Conservation (phyloP, 1,139 yeast genomes). For the Saccharomycopsis crataegensis region DNA sequence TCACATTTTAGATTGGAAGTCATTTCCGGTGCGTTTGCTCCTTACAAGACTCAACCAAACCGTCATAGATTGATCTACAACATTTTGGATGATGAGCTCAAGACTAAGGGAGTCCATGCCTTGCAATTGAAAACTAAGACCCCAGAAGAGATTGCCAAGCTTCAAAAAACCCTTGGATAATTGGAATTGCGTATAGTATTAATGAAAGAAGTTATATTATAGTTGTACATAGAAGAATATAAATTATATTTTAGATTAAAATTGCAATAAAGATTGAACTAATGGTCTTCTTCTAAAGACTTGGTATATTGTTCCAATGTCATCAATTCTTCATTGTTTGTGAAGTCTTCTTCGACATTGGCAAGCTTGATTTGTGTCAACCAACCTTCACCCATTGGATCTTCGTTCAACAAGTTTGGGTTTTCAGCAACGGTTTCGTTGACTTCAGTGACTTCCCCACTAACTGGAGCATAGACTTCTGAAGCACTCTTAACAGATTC, state of each 20-base stretch:
- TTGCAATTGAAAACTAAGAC: constrained; percentile 83
- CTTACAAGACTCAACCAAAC: constrained; percentile 52
- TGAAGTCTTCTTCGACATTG: constrained; percentile 24
- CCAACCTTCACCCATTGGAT: constrained; percentile 95
- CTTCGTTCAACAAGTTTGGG: constrained; percentile 77
- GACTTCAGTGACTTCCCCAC: constrained; percentile 68
- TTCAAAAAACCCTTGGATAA: background rate
- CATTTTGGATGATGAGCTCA: constrained; percentile 65
- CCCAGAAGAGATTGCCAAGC: constrained; percentile 37
- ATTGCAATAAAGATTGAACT: background rate
- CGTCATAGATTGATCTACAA: constrained; percentile 76
- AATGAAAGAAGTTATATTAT: background rate
- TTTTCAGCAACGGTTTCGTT: constrained; percentile 58
- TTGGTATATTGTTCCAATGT: constrained; percentile 54
- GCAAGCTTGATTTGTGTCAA: constrained; percentile 64
- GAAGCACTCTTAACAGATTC: constrained; percentile 94
- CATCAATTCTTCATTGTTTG: constrained; percentile 25
- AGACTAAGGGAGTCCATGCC: constrained; percentile 75
- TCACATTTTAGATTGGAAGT: constrained; percentile 75
- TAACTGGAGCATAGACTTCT: constrained; percentile 85
- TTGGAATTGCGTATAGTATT: background rate
- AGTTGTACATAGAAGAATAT: background rate
- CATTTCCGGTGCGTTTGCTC: constrained; percentile 63
- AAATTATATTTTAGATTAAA: background rate
- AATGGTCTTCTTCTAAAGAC: constrained; percentile 46